phyloP scores from a whole-genome alignment of 1,284 basidiomycete species.

The Malassezia furfur region DNA sequence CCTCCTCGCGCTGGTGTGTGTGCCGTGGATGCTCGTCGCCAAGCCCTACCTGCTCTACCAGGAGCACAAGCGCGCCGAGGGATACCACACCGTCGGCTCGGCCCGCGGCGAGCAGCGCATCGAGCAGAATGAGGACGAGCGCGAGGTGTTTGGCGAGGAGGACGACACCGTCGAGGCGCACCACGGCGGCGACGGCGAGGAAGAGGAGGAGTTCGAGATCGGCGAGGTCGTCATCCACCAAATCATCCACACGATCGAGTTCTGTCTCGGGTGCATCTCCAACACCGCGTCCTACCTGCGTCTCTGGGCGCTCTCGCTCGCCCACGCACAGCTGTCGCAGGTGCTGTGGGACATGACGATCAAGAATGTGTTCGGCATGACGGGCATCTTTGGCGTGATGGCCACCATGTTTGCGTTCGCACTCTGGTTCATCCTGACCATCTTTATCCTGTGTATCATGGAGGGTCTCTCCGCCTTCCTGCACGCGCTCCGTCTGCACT shows the following conservation, averaged over 20 bases:
- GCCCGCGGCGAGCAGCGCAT: conserved; percentile 25
- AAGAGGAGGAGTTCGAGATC: conserved; percentile 62
- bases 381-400: conserved; percentile 54
- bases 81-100: conserved; percentile 57
- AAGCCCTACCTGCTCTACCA: conserved; percentile 92
- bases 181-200: conserved; percentile 47
- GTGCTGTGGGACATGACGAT: conserved; percentile 55
- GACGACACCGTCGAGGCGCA: conserved; percentile 32
- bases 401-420: conserved; percentile 60
- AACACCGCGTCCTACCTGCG: conserved; percentile 98
- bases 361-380: conserved; percentile 44
- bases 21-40: conserved; percentile 84
- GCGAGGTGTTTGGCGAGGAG: conserved; percentile 14
- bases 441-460: conserved; percentile 67
- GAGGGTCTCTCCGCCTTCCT: conserved; percentile 71
- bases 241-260: conserved; percentile 67
- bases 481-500: conserved; percentile 90
- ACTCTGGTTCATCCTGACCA: conserved; percentile 73
- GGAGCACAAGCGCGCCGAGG: conserved; percentile 75
- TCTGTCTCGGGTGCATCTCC: conserved; percentile 95
- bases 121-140: conserved; percentile 30
- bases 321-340: conserved; percentile 93
- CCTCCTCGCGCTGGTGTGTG: conserved; percentile 71
- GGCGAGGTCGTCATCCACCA: conserved; percentile 92
- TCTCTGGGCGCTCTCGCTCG: conserved; percentile 94